These are phyloP conservation scores for Plasmodium reichenowi DNA, from an alignment of 169 alveolate species.

Conservation along the genomic window DNA sequence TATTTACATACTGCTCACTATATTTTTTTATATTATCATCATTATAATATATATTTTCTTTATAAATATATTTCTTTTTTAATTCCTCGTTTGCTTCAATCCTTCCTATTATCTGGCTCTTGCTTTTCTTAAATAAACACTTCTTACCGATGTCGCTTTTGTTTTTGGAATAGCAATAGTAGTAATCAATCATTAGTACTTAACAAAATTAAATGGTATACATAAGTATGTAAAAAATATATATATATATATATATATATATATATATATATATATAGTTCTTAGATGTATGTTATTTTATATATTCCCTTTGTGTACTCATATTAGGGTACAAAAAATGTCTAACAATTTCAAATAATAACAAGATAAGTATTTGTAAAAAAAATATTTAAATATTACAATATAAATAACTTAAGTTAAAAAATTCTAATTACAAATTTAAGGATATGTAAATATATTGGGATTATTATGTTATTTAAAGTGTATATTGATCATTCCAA, in stretches of 20 bases:
- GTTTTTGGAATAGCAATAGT: constrained; percentile 51
- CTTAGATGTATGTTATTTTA: background rate
- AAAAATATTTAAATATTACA: too few species aligned
- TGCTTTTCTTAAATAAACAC: constrained; percentile 33
- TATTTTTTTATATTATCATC: constrained; percentile 57
- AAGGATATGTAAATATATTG: too few species aligned
- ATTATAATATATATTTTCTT: constrained; percentile 47
- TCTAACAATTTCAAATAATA: too few species aligned
- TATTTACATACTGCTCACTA: constrained; percentile 51
- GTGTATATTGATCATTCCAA: too few species aligned
- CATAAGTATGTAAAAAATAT: too few species aligned
- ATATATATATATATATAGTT: background rate
- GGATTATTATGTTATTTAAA: too few species aligned
- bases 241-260: too few species aligned
- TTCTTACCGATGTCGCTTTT: constrained; percentile 23
- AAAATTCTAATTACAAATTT: too few species aligned
- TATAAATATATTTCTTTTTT: constrained; percentile 40
- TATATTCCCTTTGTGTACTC: background rate
- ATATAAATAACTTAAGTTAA: too few species aligned
- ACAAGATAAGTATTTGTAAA: too few species aligned
- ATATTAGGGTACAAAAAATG: background rate
- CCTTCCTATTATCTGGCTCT: constrained; percentile 46
- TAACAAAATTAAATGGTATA: background rate
- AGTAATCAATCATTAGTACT: constrained; percentile 45
- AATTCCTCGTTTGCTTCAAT: constrained; percentile 33